Base-by-base conservation (phyloP, 306 rosid genomes). In the Cucurbita pepo region DNA sequence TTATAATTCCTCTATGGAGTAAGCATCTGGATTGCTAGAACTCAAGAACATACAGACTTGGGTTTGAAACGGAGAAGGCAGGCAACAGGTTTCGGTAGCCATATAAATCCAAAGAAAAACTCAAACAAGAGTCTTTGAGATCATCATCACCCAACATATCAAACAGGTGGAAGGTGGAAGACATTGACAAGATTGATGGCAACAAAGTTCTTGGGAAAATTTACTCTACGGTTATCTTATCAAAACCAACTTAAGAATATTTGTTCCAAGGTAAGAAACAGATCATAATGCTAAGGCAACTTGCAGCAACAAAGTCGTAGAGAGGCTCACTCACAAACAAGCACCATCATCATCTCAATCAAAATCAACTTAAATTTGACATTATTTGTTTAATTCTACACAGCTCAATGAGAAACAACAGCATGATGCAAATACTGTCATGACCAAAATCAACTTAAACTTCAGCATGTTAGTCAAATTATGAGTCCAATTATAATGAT, bases 171-270 rank as follows among this genome's bases (percentile, higher is more conserved):
- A 75, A 54, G 76, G 82, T 73, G 66, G 73, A 63, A 66, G 82
- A 69, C 77, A 77, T 38, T 77, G 86, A 86, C 83, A 78, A 75
- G 83, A 84, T 66, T 80, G 88, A 80, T 71, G 77, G 85, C 62
- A 81, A 76, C 83, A 65, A 60, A 74, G 79, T 44, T 12, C 15
- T 48, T 22, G 57, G 15, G 57, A 30, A 69, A 69, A 48, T 47
- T 21, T 66, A 45, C 56, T 12, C 56, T 22, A 44, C 4, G 54
- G 38, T 19, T 65, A 19, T 64, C 53, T n/a, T 34, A 15, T 43
- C 54, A 43, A 53, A 16, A 21, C 56, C 72, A 57, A 69, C 15
- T 69, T 14, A 8, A 48, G 50, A 55, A 25, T 52, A 76, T 57
- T 88, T 75, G 76, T 78, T 81, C 56, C 56, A 53, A 81, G 62